A percentile compares a stretch with the other conserved stretches of the same genome.
Evolutionary conservation across 202 grass and related monocot species (phyloP).

Genomic region (Panicum hallii): DNA sequence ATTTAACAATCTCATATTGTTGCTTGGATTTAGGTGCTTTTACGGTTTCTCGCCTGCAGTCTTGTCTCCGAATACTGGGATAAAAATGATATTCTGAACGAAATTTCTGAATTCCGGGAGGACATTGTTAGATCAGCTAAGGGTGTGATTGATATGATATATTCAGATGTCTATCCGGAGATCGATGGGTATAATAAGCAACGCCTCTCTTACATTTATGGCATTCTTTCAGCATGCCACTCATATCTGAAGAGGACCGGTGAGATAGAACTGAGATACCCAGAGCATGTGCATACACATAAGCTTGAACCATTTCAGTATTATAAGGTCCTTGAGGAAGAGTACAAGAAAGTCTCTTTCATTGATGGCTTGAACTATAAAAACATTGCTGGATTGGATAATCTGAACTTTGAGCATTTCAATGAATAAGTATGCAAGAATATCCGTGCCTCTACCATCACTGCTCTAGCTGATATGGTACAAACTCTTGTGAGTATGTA

Average conservation of each 20-base stretch:
- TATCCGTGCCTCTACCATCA: constrained; percentile 68
- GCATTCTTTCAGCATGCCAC: constrained; percentile 88
- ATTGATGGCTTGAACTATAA: constrained; percentile 87
- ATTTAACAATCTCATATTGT: constrained; percentile 42
- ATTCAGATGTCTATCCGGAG: constrained; percentile 75
- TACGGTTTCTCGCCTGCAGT: constrained; percentile 78
- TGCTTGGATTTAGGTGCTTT: constrained; percentile 72
- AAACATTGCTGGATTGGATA: constrained; percentile 86
- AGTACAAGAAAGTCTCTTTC: constrained; percentile 82
- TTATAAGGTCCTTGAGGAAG: constrained; percentile 92
- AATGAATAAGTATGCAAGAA: constrained; percentile 98
- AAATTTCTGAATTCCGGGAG: constrained; percentile 88
- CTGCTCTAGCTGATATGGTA: constrained; percentile 72
- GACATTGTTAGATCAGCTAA: constrained; percentile 84
- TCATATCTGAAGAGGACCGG: constrained; percentile 60
- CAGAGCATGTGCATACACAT: constrained; percentile 73
- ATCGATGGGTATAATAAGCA: constrained; percentile 88
- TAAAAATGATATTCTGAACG: constrained; percentile 82
- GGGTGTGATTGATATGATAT: constrained; percentile 81
- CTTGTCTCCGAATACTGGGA: constrained; percentile 88
- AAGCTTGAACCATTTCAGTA: constrained; percentile 79
- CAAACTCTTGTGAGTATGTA: constrained; percentile 82
- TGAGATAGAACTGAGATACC: constrained; percentile 72
- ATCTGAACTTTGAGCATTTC: constrained; percentile 96
- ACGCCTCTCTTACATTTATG: constrained; percentile 85